These are phyloP conservation scores for Parachlorella kessleri DNA, from an alignment of 139 green algal genomes.

Conservation along the genomic window DNA sequence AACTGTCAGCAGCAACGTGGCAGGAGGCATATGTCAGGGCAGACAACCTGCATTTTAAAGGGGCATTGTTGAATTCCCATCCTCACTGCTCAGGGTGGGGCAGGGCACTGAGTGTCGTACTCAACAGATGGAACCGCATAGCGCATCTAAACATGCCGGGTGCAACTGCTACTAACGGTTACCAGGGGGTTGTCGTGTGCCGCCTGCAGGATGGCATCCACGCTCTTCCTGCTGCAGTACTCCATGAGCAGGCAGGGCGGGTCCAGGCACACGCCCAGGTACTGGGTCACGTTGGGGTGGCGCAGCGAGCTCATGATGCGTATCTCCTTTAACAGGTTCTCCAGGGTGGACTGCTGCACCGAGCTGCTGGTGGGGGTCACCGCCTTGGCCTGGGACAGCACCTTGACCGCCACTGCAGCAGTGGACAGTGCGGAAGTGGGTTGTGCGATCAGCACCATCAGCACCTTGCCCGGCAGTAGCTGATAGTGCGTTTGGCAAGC, in stretches of 20 bases:
- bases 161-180: not conserved
- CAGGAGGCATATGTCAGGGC: too few species aligned
- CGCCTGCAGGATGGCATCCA: constrained; percentile 45
- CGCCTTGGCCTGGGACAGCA: constrained; percentile 16
- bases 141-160: too few species aligned
- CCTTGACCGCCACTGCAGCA: constrained; percentile 65
- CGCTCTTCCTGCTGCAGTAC: constrained; percentile 31
- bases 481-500: too few species aligned
- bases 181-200: not conserved
- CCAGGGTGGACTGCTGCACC: not conserved
- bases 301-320: constrained; percentile 45
- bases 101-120: too few species aligned
- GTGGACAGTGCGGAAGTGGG: too few species aligned
- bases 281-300: constrained; percentile 50
- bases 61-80: too few species aligned
- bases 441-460: too few species aligned
- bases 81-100: too few species aligned
- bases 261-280: constrained; percentile 55
- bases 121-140: too few species aligned
- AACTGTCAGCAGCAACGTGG: too few species aligned
- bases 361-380: not conserved
- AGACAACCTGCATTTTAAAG: too few species aligned
- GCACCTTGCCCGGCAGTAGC: too few species aligned
- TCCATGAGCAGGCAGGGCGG: constrained; percentile 53
- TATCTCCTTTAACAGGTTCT: constrained; percentile 32